Base-by-base conservation (phyloP, 371 early-diverging fungal species). In the Mucor saturninus region DNA sequence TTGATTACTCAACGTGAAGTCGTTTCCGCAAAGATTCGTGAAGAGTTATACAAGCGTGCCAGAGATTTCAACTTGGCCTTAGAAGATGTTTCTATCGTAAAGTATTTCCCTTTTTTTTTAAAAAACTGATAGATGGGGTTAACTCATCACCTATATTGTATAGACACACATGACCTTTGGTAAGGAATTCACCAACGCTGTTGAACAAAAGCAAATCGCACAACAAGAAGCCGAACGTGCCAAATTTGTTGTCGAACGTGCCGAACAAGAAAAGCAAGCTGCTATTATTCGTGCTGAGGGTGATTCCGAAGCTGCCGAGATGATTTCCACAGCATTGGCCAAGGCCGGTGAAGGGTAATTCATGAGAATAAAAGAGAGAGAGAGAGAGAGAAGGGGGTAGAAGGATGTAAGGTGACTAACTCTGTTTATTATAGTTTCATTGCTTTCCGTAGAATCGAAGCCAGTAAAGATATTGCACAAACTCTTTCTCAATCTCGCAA, bases 271-370 rank as follows among this genome's bases (percentile, higher is more conserved):
- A 82, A 95, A 94, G 83, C 87, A 88, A 71, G 98, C 99, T 21
- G 88, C 94, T n/a, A 89, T 99, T 74, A 98, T 99, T 73, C 90
- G 97, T 59, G 99, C 99, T 52, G 98, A 99, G 81, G 99, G 98
- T 77, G 98, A 99, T 79, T 92, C 98, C 49, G 79, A 86, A 60
- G 96, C 96, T 56, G 96, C 96, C 28, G 91, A 95, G 56, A 76
- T 93, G 71, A 94, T 99, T 67, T 92, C 93, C 15, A 75, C 84
- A 35, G 89, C 98, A 6, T 74, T 97, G 64, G 83, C 91, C 62
- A 95, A 95, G 87, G 93, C 93, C 50, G 99, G 99, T 43, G 89
- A 76, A 57, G 83, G 74, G 50, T 50, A 50, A 50, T 21, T 21
- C 21, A 21, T 21, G 21, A 21, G 30, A 50, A 50, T 26, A 21